Conservation (phyloP, 2,329 filamentous ascomycete species). For the Reticulascus tulasneorum region DNA sequence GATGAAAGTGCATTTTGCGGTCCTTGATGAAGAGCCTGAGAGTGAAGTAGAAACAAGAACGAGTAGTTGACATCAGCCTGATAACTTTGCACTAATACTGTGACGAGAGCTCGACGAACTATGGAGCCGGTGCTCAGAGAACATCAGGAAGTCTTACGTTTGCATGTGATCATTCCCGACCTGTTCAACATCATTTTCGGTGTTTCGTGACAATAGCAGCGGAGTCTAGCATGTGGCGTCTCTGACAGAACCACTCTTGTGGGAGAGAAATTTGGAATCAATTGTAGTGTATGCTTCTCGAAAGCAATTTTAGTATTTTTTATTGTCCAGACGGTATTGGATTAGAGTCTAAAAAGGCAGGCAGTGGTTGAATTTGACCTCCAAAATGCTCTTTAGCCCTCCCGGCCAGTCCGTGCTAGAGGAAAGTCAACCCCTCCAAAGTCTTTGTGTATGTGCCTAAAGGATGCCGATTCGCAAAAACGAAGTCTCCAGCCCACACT, state of each 20-base stretch:
- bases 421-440: slow-evolving; percentile 31
- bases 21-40: neutral
- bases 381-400: slow-evolving; percentile 43
- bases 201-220: too few relatives aligned
- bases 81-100: too few relatives aligned
- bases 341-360: slow-evolving; percentile 54
- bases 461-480: slow-evolving; percentile 48
- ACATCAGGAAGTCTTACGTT: too few relatives aligned
- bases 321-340: slow-evolving; percentile 52
- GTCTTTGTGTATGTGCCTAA: slow-evolving; percentile 41
- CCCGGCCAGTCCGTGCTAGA: slow-evolving; percentile 32
- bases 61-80: too few relatives aligned
- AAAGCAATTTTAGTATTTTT: slow-evolving; percentile 48
- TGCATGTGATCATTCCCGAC: too few relatives aligned
- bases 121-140: too few relatives aligned
- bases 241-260: too few relatives aligned
- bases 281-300: slow-evolving; percentile 18
- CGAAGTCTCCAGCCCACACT: slow-evolving; percentile 57
- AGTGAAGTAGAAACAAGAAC: too few relatives aligned
- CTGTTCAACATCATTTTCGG: too few relatives aligned
- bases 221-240: too few relatives aligned
- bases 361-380: slow-evolving; percentile 38
- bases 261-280: too few relatives aligned
- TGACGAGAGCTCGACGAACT: too few relatives aligned
- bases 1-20: slow-evolving; percentile 61